phyloP scores from a whole-genome alignment of 2,329 filamentous ascomycete species.

The Elsinoe perseae region DNA sequence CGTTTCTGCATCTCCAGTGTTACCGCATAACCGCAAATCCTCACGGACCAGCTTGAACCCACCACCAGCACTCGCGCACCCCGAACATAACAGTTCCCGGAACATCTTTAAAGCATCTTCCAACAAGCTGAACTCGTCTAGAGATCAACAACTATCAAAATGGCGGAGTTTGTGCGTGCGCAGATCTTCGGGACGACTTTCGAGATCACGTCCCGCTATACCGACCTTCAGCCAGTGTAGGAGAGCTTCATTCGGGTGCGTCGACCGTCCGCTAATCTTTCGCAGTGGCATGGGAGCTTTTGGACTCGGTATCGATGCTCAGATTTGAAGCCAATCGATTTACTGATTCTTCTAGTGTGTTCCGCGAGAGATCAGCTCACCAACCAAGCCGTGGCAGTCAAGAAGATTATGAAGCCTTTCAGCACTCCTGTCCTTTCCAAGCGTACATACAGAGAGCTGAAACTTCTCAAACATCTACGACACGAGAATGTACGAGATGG shows the following conservation, averaged over 20 bases:
- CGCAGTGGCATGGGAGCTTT: constrained; percentile 85
- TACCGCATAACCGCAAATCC: constrained; percentile 8
- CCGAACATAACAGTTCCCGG: neutral
- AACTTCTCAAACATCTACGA: constrained; percentile 89
- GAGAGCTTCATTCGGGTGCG: neutral
- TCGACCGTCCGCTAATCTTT: neutral
- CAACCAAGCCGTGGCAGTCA: constrained; percentile 91
- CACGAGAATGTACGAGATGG: constrained; percentile 75
- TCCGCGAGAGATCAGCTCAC: constrained; percentile 98
- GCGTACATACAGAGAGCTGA: constrained; percentile 93
- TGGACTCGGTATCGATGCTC: constrained; percentile 58
- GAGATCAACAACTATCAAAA: constrained; percentile 42
- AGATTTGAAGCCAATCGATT: neutral
- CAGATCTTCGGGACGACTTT: constrained; percentile 99
- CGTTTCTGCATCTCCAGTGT: constrained; percentile 17
- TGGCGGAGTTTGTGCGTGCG: constrained; percentile 98
- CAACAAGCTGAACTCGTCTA: neutral
- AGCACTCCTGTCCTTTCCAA: constrained; percentile 98
- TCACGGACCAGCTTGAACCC: constrained; percentile 13
- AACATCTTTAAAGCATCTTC: neutral
- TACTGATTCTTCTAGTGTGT: constrained; percentile 31
- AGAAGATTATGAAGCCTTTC: constrained; percentile 99
- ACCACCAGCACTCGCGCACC: neutral
- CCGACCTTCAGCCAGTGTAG: constrained; percentile 83
- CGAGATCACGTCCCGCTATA: constrained; percentile 97